Evolutionary conservation across 2,329 filamentous ascomycete genomes (phyloP), one percentile per base, ranked within the genome.

Genomic region (Fusarium marasasianum): DNA sequence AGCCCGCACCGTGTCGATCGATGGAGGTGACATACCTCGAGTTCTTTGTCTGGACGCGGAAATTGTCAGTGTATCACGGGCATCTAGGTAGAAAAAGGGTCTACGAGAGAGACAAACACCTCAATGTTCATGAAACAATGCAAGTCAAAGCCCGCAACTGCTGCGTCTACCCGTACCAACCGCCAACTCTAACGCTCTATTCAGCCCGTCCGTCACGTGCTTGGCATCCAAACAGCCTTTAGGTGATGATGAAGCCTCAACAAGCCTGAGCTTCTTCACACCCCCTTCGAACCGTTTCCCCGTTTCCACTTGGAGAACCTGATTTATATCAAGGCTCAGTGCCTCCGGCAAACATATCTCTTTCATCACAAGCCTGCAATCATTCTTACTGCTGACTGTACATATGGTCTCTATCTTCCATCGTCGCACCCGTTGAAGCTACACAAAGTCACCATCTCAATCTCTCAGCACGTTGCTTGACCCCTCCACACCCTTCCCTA

Each of bases 1-100:
- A 75, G 68, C 71, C 69, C 66, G 72, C 72, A 76, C 74, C 69
- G 72, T 73, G 74, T 62, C 51, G 48, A 68, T 64, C 57, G 56
- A 66, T 54, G 53, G 44, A 50, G 45, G 50, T 51, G 62, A 43
- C 50, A 50, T 53, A 56, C 47, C 54, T 53, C 35, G 24, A 55
- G 51, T 55, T 37, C 61, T 55, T 54, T 53, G 48, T 33, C 51
- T 38, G 45, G 45, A 50, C 22, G 38, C 44, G 9, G 48, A 29
- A 37, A 31, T 40, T 58, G 41, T 44, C 33, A 57, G 45, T 40
- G 44, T 59, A 68, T 74, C 38, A 59, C 43, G 53, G 58, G 20
- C 41, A 53, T 55, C 38, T 35, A 35, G 33, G 33, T 54, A 60
- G 33, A 9, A 55, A 54, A 48, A 33, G 22, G 29, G 18, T n/a